Evolutionary conservation across 108 stramenopile genomes (phyloP).

Genomic region (Conticribra weissflogii): DNA sequence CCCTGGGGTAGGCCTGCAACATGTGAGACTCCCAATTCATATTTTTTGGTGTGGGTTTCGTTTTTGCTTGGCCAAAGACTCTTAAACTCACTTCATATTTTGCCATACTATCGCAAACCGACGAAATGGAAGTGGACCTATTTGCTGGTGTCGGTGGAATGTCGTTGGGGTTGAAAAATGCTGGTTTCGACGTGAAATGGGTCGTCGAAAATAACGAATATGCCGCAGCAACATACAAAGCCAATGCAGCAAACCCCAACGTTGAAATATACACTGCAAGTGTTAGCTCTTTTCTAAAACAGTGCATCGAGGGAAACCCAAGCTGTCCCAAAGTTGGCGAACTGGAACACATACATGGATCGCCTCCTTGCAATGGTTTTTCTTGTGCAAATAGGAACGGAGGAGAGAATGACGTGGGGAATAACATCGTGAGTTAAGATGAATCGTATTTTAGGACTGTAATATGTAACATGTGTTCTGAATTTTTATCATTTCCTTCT

Average conservation of each 20-base stretch:
- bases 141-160: constrained; percentile 57
- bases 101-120: too few species aligned
- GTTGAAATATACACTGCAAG: constrained; percentile 41
- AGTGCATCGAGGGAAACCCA: constrained; percentile 19
- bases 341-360: constrained; percentile 50
- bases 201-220: constrained; percentile 41
- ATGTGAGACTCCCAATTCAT: too few species aligned
- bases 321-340: constrained; percentile 27
- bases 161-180: constrained; percentile 41
- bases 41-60: too few species aligned
- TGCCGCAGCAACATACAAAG: constrained; percentile 30
- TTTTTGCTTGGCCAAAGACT: too few species aligned
- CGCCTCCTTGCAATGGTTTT: constrained; percentile 69
- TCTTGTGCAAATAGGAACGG: constrained; percentile 63
- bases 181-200: constrained; percentile 50
- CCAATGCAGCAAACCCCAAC: constrained; percentile 23
- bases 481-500: not conserved
- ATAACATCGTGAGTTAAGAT: constrained; percentile 43
- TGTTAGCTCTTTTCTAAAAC: constrained; percentile 32
- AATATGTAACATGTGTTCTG: not conserved
- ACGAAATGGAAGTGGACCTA: constrained; percentile 36
- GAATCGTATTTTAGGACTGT: constrained; percentile 6
- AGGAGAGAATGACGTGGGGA: constrained; percentile 44
- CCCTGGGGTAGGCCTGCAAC: constrained; percentile 24
- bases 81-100: too few species aligned